Conservation (phyloP, 2,329 filamentous ascomycete genomes). For the Alternaria alternata region DNA sequence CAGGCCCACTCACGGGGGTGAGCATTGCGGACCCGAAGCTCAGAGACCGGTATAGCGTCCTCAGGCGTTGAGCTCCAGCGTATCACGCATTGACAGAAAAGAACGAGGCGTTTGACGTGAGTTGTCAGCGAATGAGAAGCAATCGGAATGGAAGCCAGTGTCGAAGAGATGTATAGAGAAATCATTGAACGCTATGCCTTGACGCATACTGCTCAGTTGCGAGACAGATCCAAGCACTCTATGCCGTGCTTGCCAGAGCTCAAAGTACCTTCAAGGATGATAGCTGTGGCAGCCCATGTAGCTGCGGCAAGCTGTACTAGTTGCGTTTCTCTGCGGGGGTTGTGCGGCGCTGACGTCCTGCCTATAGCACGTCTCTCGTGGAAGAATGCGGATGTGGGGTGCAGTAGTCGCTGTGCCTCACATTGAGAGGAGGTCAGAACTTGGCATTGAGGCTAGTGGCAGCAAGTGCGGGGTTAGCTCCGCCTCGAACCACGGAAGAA, state of each 20-base stretch:
- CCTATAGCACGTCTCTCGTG: slow-evolving; percentile 18
- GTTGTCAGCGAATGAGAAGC: background rate
- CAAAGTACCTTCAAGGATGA: slow-evolving; percentile 15
- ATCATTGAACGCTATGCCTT: background rate
- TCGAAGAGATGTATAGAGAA: background rate
- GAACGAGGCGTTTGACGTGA: background rate
- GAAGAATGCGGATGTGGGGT: slow-evolving; percentile 47
- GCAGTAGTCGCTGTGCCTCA: slow-evolving; percentile 30
- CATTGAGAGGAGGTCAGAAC: slow-evolving; percentile 24
- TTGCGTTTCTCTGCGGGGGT: slow-evolving; percentile 26
- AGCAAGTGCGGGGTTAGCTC: slow-evolving; percentile 33
- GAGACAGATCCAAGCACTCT: slow-evolving; percentile 4
- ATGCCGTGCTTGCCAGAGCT: slow-evolving; percentile 22
- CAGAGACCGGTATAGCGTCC: slow-evolving; percentile 7
- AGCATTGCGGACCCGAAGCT: slow-evolving; percentile 38
- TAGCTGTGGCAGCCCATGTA: slow-evolving; percentile 9
- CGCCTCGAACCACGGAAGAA: slow-evolving; percentile 10
- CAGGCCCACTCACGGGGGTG: slow-evolving; percentile 25
- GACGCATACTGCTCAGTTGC: background rate
- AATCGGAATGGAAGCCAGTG: background rate
- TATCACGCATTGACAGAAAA: slow-evolving; percentile 8
- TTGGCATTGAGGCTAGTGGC: slow-evolving; percentile 35
- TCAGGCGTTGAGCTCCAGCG: slow-evolving; percentile 14
- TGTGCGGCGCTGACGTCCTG: slow-evolving; percentile 29
- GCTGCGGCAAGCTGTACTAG: slow-evolving; percentile 21